Percentiles rank a stretch among this genome's conserved stretches.
Evolutionary conservation across 78 protist species (phyloP).

Genomic region (Dictyostelium brefeldianum): DNA sequence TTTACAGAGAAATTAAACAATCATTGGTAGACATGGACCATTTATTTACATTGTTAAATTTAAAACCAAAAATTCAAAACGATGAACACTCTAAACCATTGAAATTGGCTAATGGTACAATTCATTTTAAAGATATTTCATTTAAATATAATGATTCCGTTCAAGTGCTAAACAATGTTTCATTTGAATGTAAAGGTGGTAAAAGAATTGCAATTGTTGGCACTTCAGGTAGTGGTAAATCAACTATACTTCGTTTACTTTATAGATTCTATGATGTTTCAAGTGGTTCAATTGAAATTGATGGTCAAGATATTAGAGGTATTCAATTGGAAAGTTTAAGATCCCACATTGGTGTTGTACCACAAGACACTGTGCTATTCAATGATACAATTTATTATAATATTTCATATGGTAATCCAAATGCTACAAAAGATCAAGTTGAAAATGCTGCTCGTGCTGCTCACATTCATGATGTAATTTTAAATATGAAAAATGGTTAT

Average conservation of each 20-base stretch:
- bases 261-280: slow-evolving; percentile 90
- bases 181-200: slow-evolving; percentile 89
- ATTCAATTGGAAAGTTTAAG: slow-evolving; percentile 79
- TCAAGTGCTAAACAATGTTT: slow-evolving; percentile 72
- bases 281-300: slow-evolving; percentile 90
- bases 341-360: slow-evolving; percentile 87
- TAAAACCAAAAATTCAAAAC: slow-evolving; percentile 62
- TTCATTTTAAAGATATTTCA: slow-evolving; percentile 84
- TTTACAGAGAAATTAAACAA: slow-evolving; percentile 92
- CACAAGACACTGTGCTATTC: slow-evolving; percentile 96
- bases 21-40: slow-evolving; percentile 91
- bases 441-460: slow-evolving; percentile 88
- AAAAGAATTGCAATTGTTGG: slow-evolving; percentile 95
- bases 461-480: slow-evolving; percentile 88
- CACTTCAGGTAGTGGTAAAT: slow-evolving; percentile 95
- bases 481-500: slow-evolving; percentile 83
- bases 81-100: slow-evolving; percentile 49
- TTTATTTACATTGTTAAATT: slow-evolving; percentile 82
- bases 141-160: slow-evolving; percentile 83
- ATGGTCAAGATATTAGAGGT: slow-evolving; percentile 89
- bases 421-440: slow-evolving; percentile 72
- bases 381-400: slow-evolving; percentile 92
- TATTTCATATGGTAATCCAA: slow-evolving; percentile 88
- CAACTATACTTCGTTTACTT: slow-evolving; percentile 90
- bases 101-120: slow-evolving; percentile 51